Percentiles rank a stretch among this genome's conserved stretches.
These are phyloP conservation scores for Hysterangium stoloniferum DNA, from an alignment of 768 basidiomycete genomes.

Conservation along the genomic window DNA sequence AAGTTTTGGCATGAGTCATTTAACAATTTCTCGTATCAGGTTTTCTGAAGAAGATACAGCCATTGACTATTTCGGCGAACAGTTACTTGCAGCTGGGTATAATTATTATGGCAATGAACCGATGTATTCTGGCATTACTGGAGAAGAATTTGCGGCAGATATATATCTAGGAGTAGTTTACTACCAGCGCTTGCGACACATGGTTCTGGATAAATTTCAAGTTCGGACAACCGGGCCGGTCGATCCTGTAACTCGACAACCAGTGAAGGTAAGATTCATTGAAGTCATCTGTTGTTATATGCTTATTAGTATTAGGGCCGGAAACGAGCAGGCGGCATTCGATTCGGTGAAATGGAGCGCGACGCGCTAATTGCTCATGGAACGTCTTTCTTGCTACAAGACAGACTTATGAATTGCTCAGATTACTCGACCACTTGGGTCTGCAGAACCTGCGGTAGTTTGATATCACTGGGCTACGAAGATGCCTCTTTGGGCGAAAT, in stretches of 20 bases:
- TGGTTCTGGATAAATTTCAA: conserved; percentile 99
- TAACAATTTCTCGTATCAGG: conserved; percentile 32
- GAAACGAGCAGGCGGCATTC: conserved; percentile 96
- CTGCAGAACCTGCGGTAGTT: conserved; percentile 90
- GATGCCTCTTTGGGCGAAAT: conserved; percentile 69
- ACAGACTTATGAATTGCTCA: conserved; percentile 98
- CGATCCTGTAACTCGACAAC: conserved; percentile 91
- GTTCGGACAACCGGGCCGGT: conserved; percentile 97
- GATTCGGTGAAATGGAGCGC: conserved; percentile 99
- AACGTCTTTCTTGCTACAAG: conserved; percentile 96
- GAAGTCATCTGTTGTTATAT: neutral
- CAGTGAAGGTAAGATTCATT: conserved; percentile 70
- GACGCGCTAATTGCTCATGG: conserved; percentile 98
- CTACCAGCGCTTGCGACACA: conserved; percentile 97
- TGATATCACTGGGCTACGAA: conserved; percentile 95
- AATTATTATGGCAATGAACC: conserved; percentile 99
- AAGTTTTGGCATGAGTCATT: neutral
- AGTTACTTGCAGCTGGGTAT: conserved; percentile 88
- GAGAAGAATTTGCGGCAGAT: conserved; percentile 96
- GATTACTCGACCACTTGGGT: conserved; percentile 99
- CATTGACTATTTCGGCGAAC: conserved; percentile 94
- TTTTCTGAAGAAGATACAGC: conserved; percentile 98
- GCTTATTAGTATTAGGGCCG: conserved; percentile 56
- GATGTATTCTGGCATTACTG: conserved; percentile 99
- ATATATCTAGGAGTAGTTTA: conserved; percentile 98